Conservation (phyloP, 805 yeast species). For the Cyberlindnera nakhonratchasimensis region DNA sequence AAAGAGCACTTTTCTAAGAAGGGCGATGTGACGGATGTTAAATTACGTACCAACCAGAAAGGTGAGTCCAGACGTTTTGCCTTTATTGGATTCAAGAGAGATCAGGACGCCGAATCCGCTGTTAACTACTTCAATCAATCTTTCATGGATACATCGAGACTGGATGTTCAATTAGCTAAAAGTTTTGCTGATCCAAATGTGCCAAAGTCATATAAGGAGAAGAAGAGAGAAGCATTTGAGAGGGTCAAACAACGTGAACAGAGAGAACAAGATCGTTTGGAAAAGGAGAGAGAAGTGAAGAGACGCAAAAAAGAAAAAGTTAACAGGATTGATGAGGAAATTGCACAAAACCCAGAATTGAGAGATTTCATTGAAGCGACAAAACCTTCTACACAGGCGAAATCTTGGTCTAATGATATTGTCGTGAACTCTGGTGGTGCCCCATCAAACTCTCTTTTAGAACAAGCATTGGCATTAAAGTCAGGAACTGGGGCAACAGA, state of each 20-base stretch:
- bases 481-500: slow-evolving; percentile 18
- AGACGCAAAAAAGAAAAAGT: slow-evolving; percentile 30
- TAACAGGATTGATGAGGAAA: slow-evolving; percentile 51
- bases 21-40: slow-evolving; percentile 83
- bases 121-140: slow-evolving; percentile 71
- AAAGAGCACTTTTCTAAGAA: slow-evolving; percentile 55
- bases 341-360: slow-evolving; percentile 61
- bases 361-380: slow-evolving; percentile 79
- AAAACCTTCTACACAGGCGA: slow-evolving; percentile 67
- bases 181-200: slow-evolving; percentile 81
- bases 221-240: slow-evolving; percentile 46
- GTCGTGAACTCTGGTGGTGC: slow-evolving; percentile 33
- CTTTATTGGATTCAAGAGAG: slow-evolving; percentile 79
- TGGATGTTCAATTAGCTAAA: slow-evolving; percentile 80
- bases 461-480: slow-evolving; percentile 38
- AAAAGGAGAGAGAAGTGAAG: slow-evolving; percentile 37
- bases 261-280: slow-evolving; percentile 36
- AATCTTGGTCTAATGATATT: slow-evolving; percentile 65
- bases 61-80: slow-evolving; percentile 94
- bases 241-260: slow-evolving; percentile 48
- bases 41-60: slow-evolving; percentile 70
- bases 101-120: slow-evolving; percentile 73
- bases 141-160: slow-evolving; percentile 76
- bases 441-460: slow-evolving; percentile 35
- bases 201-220: slow-evolving; percentile 60